Conservation (phyloP, 345 rosid genomes). For the Rhodamnia argentea region DNA sequence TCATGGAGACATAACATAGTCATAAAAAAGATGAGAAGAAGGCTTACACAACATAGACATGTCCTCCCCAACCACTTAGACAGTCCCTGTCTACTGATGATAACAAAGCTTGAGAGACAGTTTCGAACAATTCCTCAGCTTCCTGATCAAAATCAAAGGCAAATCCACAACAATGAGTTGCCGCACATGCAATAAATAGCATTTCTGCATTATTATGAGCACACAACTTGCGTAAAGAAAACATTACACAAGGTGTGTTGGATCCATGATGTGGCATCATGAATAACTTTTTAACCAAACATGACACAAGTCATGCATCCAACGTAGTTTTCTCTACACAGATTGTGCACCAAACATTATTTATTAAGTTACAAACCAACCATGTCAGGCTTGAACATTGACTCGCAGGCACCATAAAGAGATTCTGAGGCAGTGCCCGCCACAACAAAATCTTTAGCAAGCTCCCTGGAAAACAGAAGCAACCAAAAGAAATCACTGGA, state of each 20-base stretch:
- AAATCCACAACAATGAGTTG: not conserved
- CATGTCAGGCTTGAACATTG: conserved; percentile 91
- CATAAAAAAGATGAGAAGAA: not conserved
- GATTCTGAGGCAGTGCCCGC: conserved; percentile 95
- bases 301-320: not conserved
- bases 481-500: not conserved
- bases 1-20: not conserved
- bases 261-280: not conserved
- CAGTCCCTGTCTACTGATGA: conserved; percentile 95
- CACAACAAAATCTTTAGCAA: conserved; percentile 94
- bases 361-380: conserved; percentile 24
- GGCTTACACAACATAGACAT: conserved; percentile 90
- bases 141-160: conserved; percentile 33
- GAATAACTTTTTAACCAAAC: not conserved
- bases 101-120: conserved; percentile 78
- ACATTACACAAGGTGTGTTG: not conserved
- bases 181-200: not conserved
- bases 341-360: not conserved
- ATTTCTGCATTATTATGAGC: not conserved
- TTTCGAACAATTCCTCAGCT: conserved; percentile 83
- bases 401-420: conserved; percentile 93
- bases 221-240: not conserved
- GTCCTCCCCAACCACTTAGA: conserved; percentile 99
- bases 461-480: conserved; percentile 41
- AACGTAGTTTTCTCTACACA: not conserved